Evolutionary conservation across 2,329 filamentous ascomycete species (phyloP), one percentile per base, ranked within the genome.

Genomic region (Juglanconis oblonga): DNA sequence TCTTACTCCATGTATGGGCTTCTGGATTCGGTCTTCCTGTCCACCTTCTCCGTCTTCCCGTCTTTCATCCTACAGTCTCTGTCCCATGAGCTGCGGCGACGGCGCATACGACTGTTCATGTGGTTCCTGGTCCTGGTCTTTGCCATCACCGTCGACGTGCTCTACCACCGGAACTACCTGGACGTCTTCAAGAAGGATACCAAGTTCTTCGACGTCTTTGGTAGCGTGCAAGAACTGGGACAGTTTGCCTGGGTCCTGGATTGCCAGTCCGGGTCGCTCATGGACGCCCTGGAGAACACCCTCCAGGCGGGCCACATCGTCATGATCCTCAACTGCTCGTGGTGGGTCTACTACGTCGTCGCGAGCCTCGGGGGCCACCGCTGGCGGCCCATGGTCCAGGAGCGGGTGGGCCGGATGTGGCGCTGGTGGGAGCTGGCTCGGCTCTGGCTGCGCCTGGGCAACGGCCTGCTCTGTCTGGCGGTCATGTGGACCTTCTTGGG

Each of bases 401-500:
- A 33, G 10, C 45, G 38, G 2, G 40, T 10, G 5, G 45, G 42
- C 3, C 24, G 31, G 13, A 33, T 47, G 17, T 61, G 58, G 58
- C 11, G 35, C 24, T 29, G 40, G 31, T 57, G 61, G 58, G 57
- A 58, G 48, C 4, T n/a, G 11, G 48, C 44, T n/a, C 47, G 38
- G 3, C 58, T 54, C 0, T 64, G 52, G 32, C 50, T 68, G 1
- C 59, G 61, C 14, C 32, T 62, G 1, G 33, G 63, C 11, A 64
- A 69, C 42, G 64, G 64, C 3, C 10, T 59, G 2, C 1, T 67
- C 9, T 68, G 67, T 50, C 49, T 64, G 8, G 31, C 60, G 13
- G 13, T 67, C 32, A 71, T 71, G 64, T 73, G 71, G 71, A 55
- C 62, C 3, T 66, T 70, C 35, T 55, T 73, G 11, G 67, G 47